These are phyloP conservation scores for Calonectria hawksworthii DNA, from an alignment of 2,329 filamentous ascomycete genomes.

Conservation along the genomic window DNA sequence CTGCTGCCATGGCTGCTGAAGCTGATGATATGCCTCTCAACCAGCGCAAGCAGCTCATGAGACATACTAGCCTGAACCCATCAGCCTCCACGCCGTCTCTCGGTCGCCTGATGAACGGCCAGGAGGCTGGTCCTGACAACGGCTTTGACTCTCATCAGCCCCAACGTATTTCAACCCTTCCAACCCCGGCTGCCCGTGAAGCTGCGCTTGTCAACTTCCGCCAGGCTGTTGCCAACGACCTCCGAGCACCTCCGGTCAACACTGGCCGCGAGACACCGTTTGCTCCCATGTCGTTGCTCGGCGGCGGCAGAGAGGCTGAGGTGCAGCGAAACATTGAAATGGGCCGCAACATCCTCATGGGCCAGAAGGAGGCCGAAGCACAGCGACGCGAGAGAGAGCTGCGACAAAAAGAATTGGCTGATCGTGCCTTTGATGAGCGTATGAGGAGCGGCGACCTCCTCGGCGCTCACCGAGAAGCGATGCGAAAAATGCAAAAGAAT, in stretches of 20 bases:
- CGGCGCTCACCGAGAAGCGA: constrained; percentile 82
- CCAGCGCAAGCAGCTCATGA: constrained; percentile 74
- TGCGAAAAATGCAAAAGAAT: constrained; percentile 81
- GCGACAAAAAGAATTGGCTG: constrained; percentile 68
- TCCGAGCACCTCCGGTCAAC: constrained; percentile 59
- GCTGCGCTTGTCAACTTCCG: constrained; percentile 77
- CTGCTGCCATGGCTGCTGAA: constrained; percentile 54
- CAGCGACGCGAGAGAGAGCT: constrained; percentile 71
- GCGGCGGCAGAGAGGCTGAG: constrained; percentile 54
- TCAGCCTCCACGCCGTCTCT: constrained; percentile 43
- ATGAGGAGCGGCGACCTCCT: constrained; percentile 84
- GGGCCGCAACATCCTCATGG: constrained; percentile 69
- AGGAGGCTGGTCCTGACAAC: constrained; percentile 47
- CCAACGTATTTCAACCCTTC: constrained; percentile 59
- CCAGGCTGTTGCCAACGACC: constrained; percentile 73
- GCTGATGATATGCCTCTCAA: constrained; percentile 80
- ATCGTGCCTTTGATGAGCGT: constrained; percentile 77
- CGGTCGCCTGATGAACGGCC: constrained; percentile 44
- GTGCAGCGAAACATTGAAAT: constrained; percentile 65
- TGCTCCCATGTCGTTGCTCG: constrained; percentile 49
- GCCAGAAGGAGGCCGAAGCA: constrained; percentile 74
- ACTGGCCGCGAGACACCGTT: constrained; percentile 57
- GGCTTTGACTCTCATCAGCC: constrained; percentile 70
- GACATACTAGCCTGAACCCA: constrained; percentile 61
- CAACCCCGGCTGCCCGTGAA: constrained; percentile 63